phyloP scores from a whole-genome alignment of 768 basidiomycete genomes.

The Rhizopogon roseolus region DNA sequence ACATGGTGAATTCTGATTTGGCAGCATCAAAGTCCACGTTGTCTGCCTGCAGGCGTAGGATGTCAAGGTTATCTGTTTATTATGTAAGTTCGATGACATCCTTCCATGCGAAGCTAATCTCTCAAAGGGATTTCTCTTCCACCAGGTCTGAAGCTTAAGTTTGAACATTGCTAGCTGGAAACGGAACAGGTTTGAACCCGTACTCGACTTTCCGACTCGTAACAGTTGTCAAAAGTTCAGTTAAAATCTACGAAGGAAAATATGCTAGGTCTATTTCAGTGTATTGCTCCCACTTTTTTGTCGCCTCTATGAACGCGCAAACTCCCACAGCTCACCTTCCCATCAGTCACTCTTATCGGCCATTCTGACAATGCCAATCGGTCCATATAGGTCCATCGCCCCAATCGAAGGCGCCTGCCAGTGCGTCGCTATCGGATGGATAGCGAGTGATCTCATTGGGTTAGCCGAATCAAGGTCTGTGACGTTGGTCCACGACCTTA shows the following conservation, averaged over 20 bases:
- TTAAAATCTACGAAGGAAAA: background rate
- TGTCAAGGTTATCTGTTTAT: conserved; percentile 36
- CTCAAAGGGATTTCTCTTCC: conserved; percentile 2
- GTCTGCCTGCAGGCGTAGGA: conserved; percentile 69
- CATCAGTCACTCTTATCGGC: conserved; percentile 53
- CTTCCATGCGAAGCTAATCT: conserved; percentile 9
- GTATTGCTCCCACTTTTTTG: no score
- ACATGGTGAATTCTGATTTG: conserved; percentile 48
- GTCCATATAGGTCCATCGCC: conserved; percentile 29
- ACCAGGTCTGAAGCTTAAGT: background rate
- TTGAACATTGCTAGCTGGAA: no score
- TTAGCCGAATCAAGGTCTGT: conserved; percentile 6
- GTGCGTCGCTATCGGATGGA: conserved; percentile 28
- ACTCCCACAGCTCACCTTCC: conserved; percentile 30
- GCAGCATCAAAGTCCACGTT: conserved; percentile 52
- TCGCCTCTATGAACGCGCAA: background rate
- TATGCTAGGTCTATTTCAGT: background rate
- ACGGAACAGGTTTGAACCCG: no score
- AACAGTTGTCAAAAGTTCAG: background rate
- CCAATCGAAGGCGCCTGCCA: conserved; percentile 18
- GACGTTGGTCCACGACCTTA: conserved; percentile 13
- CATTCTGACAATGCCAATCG: conserved; percentile 20
- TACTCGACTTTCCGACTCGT: background rate
- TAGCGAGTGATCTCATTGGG: conserved; percentile 2
- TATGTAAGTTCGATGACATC: conserved; percentile 36